These are phyloP conservation scores for Trametes cinnabarina DNA, from an alignment of 768 basidiomycete genomes.

Conservation along the genomic window DNA sequence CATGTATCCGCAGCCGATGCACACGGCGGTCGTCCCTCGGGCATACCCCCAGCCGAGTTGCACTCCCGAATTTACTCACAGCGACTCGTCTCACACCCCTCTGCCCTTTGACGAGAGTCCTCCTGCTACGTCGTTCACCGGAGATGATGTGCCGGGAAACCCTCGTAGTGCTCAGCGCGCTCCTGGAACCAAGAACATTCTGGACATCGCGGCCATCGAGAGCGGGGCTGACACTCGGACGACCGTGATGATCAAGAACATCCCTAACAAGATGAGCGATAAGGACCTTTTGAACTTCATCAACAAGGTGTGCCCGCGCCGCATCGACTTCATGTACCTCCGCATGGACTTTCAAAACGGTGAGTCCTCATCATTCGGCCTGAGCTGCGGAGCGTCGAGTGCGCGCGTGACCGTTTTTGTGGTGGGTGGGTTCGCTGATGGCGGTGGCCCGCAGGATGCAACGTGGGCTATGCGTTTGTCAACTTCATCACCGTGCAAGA, in stretches of 20 bases:
- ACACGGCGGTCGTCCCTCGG: background rate
- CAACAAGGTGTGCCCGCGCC: slow-evolving; percentile 66
- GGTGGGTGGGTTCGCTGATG: background rate
- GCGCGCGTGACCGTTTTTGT: no score
- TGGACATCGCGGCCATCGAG: slow-evolving; percentile 73
- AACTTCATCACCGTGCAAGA: slow-evolving; percentile 84
- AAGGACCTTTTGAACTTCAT: slow-evolving; percentile 68
- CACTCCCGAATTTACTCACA: background rate
- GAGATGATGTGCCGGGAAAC: background rate
- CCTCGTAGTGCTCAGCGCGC: background rate
- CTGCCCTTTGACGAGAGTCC: slow-evolving; percentile 5
- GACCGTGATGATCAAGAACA: slow-evolving; percentile 89
- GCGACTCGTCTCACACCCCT: slow-evolving; percentile 4
- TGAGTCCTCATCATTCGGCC: no score
- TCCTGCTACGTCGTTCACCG: background rate
- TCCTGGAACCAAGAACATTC: slow-evolving; percentile 42
- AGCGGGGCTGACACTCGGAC: slow-evolving; percentile 76
- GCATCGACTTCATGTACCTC: slow-evolving; percentile 85
- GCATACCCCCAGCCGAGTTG: background rate
- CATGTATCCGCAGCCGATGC: background rate
- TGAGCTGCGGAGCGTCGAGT: background rate
- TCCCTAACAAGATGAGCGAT: slow-evolving; percentile 90
- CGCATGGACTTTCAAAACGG: slow-evolving; percentile 85
- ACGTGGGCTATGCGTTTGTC: slow-evolving; percentile 84
- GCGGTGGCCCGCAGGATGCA: slow-evolving; percentile 50